Evolutionary conservation across 345 rosid genomes (phyloP), one percentile per base, ranked within the genome.

Genomic region (Lepidium sativum): DNA sequence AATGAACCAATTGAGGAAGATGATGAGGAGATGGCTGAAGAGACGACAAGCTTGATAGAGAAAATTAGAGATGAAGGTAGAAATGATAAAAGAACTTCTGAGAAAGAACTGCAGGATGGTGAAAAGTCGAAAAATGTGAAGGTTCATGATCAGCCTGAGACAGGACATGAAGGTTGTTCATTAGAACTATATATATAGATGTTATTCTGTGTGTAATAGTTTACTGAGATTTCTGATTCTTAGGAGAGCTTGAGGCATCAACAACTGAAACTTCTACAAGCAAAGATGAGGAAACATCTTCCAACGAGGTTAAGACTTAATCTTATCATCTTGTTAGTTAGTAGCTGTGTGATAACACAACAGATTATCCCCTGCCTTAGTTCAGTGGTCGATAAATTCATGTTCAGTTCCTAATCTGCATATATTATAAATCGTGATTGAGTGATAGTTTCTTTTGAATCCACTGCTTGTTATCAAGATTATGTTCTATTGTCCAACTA

Each of bases 11-110:
- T 3, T 27, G 55, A 58, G 47, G 71, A 65, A 20, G 67, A 59
- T 35, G 67, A 59, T 35, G 71, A 72, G 25, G 81, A 80, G 67
- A 14, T 78, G 35, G 74, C 29, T 16, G 72, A 68, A 51, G 85
- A 78, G 65, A 74, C 83, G 1, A 80, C 48, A 4, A 79, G 79
- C 25, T 70, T 84, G 71, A 16, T 74, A 34, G 86, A 84, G 70
- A 78, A 40, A 44, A 74, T 76, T 48, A 68, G 79, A 60, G 87
- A 83, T 1, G 77, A 82, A 41, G 84, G 73, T 37, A 17, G 60
- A 63, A 43, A 39, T 31, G 75, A 61, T 20, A 33, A 2, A 51
- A 25, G 33, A 68, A 49, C 50, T 8, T 11, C 58, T 38, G 60
- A 64, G 48, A 56, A 20, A 71, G 44, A 6, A 2, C 11, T 49